phyloP scores from a whole-genome alignment of 2,329 filamentous ascomycete species.

The Spiromastix sp. region DNA sequence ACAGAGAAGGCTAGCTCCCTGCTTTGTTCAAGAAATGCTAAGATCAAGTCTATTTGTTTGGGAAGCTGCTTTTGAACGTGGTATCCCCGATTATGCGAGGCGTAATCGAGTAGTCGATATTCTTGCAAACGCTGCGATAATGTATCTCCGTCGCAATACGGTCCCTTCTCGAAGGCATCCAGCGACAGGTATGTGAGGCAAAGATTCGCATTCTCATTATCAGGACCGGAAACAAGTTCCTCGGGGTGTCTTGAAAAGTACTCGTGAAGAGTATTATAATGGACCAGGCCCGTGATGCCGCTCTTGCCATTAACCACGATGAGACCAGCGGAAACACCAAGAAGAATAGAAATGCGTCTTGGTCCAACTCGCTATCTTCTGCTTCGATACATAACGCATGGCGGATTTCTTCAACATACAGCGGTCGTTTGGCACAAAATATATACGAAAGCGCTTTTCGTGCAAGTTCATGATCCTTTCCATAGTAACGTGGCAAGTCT shows the following conservation, averaged over 20 bases:
- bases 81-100: conserved; percentile 7
- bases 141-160: conserved; percentile 5
- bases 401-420: conserved; percentile 6
- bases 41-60: conserved; percentile 1
- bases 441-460: conserved; percentile 3
- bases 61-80: conserved; percentile 1
- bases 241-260: conserved; percentile 12
- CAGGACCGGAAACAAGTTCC: conserved; percentile 10
- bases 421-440: conserved; percentile 4
- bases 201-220: conserved; percentile 8
- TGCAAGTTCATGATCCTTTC: conserved; percentile 1
- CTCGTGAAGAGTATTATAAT: conserved; percentile 13
- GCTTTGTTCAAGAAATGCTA: conserved; percentile 3
- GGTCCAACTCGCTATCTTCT: conserved; percentile 2
- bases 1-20: conserved; percentile 5
- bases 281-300: conserved; percentile 8
- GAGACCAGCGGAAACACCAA: conserved; percentile 9
- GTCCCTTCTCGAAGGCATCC: conserved; percentile 9
- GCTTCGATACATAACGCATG: conserved; percentile 9
- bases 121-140: conserved; percentile 3
- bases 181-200: conserved; percentile 16
- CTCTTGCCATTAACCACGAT: conserved; percentile 8
- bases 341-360: conserved; percentile 6
- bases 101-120: conserved; percentile 8
- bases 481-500: not conserved